Conservation (phyloP, 2,329 filamentous ascomycete species). For the Teratosphaeria nubilosa region DNA sequence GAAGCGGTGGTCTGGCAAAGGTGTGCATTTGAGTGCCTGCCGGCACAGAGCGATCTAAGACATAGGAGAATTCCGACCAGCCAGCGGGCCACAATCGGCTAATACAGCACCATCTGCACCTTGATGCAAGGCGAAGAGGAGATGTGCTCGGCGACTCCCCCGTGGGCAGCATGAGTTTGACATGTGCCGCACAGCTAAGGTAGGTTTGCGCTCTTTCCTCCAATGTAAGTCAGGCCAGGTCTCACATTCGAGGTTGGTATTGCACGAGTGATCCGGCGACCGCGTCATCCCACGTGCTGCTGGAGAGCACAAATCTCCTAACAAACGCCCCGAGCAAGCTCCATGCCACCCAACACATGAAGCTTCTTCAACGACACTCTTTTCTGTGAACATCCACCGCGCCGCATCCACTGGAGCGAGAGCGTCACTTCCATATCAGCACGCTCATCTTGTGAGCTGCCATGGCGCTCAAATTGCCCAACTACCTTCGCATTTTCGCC, state of each 20-base stretch:
- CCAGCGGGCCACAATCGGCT: neutral
- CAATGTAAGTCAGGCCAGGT: neutral
- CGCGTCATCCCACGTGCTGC: neutral
- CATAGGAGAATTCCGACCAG: neutral
- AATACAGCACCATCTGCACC: neutral
- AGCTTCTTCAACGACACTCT: neutral
- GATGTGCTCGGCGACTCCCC: neutral
- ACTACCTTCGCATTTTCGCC: neutral
- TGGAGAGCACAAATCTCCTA: neutral
- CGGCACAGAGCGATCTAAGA: neutral
- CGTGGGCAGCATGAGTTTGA: neutral
- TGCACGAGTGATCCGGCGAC: neutral
- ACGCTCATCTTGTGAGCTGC: neutral
- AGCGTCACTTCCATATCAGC: neutral
- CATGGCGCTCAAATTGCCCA: neutral
- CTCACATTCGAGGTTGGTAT: neutral
- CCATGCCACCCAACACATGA: neutral
- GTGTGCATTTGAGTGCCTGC: neutral
- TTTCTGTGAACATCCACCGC: neutral
- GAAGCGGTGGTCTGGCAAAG: neutral
- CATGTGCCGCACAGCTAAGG: neutral
- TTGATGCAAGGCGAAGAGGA: neutral
- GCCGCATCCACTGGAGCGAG: neutral
- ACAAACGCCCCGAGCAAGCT: neutral
- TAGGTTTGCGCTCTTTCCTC: neutral